These are phyloP conservation scores for Crithidia expoeki DNA, from an alignment of 208 protist species.

Conservation along the genomic window DNA sequence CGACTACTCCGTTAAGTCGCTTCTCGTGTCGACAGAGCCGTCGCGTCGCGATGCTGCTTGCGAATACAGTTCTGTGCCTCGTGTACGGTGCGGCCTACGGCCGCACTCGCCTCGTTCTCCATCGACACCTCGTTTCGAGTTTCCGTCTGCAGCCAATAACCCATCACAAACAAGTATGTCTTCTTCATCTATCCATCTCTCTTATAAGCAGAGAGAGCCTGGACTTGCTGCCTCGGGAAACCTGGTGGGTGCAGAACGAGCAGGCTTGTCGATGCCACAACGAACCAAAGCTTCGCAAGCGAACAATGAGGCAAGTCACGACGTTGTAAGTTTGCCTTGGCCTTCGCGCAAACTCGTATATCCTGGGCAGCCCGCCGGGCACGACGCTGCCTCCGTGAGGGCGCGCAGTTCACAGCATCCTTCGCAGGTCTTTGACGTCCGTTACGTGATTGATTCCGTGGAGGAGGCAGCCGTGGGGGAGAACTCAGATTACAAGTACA, in stretches of 20 bases:
- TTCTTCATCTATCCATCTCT: background rate
- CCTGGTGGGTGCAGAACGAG: background rate
- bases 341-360: slow-evolving; percentile 7
- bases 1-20: slow-evolving; percentile 31
- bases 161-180: background rate
- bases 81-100: background rate
- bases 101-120: background rate
- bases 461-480: slow-evolving; percentile 8
- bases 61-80: background rate
- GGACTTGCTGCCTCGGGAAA: background rate
- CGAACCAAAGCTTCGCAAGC: background rate
- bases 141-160: too few species aligned
- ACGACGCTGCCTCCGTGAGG: background rate
- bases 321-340: background rate
- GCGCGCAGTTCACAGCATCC: background rate
- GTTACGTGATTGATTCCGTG: slow-evolving; percentile 9
- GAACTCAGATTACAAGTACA: background rate
- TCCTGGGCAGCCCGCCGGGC: background rate
- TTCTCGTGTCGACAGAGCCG: background rate
- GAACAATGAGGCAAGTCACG: background rate
- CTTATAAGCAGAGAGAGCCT: background rate
- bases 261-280: background rate
- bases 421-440: background rate
- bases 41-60: background rate
- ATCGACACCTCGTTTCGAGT: background rate